Evolutionary conservation across 768 basidiomycete species (phyloP).

Genomic region (Serendipita sp.): DNA sequence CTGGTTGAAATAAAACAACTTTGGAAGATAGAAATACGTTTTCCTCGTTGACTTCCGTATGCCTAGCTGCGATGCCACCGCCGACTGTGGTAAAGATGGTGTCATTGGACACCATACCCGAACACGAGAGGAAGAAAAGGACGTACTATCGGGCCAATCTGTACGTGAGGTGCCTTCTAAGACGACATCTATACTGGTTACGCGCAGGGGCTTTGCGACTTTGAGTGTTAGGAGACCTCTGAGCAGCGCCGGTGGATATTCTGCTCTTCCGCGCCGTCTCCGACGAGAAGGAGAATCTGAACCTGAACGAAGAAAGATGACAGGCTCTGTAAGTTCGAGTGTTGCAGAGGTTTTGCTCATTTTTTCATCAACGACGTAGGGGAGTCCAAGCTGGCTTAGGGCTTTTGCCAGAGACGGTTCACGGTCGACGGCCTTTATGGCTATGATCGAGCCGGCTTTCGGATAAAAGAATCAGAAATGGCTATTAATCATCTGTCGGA

Average conservation of each 20-base stretch:
- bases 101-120: conserved; percentile 5
- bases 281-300: conserved; percentile 20
- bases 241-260: conserved; percentile 35
- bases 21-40: conserved; percentile 55
- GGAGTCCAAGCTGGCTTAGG: no score
- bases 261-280: conserved; percentile 13
- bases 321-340: conserved; percentile 55
- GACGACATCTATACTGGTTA: conserved; percentile 71
- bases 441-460: no score
- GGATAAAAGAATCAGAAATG: no score
- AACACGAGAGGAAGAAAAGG: conserved; percentile 4
- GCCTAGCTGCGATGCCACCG: conserved; percentile 47
- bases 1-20: conserved; percentile 56
- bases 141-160: conserved; percentile 74
- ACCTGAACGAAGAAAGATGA: conserved; percentile 44
- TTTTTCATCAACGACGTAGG: not conserved
- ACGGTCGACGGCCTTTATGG: no score
- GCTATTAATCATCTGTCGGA: no score
- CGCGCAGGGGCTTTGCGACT: conserved; percentile 60
- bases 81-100: conserved; percentile 7
- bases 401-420: no score
- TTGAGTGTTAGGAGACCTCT: conserved; percentile 48
- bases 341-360: conserved; percentile 27
- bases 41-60: conserved; percentile 64
- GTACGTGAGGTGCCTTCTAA: conserved; percentile 55